Base-by-base conservation (phyloP, 2,329 filamentous ascomycete species). In the Ceratocystiopsis brevicomis region DNA sequence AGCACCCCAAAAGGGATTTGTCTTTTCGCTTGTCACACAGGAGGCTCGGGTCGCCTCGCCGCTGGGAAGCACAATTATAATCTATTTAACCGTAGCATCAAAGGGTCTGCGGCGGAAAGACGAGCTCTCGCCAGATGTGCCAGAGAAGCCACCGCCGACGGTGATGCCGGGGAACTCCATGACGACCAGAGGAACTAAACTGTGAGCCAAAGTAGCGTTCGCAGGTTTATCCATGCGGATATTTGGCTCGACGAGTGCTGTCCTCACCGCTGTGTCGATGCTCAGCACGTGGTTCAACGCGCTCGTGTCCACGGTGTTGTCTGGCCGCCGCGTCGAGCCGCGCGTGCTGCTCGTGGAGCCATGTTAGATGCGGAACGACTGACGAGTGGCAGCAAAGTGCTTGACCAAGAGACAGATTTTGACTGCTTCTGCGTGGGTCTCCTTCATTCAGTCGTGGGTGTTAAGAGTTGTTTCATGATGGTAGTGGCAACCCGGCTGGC, bases 291-390 rank as follows among this genome's bases (percentile, higher is more conserved):
- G 67, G 49, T 64, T 67, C 11, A 87, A 67, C 4, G 56, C 53
- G 57, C 75, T 78, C 35, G 78, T 84, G 56, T 84, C 78, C 44
- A 87, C 65, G 11, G 74, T 70, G 51, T 71, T 71, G 54, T 67
- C 65, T 13, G 57, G 54, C 39, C 57, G 59, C 30, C 65, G 65
- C 17, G 63, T 59, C 9, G 66, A 66, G 21, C 68, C 67, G 9
- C 81, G 75, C 35, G 81, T 86, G 58, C 75, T 82, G 61, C 83
- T 85, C 21, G 81, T 85, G 0, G 78, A 76, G 47, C 81, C 81
- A 59, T 86, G 81, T 52, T 76, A 81, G 54, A 86, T 77, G n/a
- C 79, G 69, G 58, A 82, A 86, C 3, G 77, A 71, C 53, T 63
- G 57, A 45, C 61, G 56, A 9, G 51, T 54, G 3, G 57, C 53